A percentile compares a stretch with the other conserved stretches of the same genome.
Evolutionary conservation across 306 rosid species (phyloP).

Genomic region (Phaseolus lunatus): DNA sequence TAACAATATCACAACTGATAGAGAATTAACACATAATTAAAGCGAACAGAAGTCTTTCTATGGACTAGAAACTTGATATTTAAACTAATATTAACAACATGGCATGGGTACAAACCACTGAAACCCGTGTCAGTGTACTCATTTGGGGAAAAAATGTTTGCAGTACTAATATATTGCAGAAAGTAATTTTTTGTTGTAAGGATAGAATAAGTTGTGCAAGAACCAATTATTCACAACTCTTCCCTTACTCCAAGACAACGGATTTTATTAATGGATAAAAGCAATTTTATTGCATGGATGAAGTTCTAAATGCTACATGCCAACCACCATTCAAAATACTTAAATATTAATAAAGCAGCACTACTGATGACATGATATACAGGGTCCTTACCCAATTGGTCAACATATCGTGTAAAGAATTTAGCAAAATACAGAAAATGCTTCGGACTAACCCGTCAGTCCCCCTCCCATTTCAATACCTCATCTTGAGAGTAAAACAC

Average conservation of each 20-base stretch:
- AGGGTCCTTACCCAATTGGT: slow-evolving; percentile 37
- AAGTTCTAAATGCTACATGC: slow-evolving; percentile 32
- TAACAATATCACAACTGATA: background rate
- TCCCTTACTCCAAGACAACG: slow-evolving; percentile 33
- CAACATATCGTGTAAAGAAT: slow-evolving; percentile 21
- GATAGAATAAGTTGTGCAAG: slow-evolving; percentile 16
- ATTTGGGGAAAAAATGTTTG: background rate
- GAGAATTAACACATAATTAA: background rate
- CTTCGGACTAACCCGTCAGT: background rate
- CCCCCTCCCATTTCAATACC: slow-evolving; percentile 27
- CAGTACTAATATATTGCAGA: background rate
- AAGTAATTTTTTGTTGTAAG: slow-evolving; percentile 13
- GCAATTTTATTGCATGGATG: slow-evolving; percentile 10
- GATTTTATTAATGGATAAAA: slow-evolving; percentile 27
- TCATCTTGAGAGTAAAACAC: slow-evolving; percentile 34
- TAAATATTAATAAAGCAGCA: slow-evolving; percentile 38
- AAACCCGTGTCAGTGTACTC: slow-evolving; percentile 8
- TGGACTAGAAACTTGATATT: background rate
- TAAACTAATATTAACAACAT: background rate
- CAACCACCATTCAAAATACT: slow-evolving; percentile 35
- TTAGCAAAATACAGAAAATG: slow-evolving; percentile 33
- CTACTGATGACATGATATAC: slow-evolving; percentile 44
- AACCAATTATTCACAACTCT: slow-evolving; percentile 30
- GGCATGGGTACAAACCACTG: slow-evolving; percentile 1
- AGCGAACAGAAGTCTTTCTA: background rate